phyloP scores from a whole-genome alignment of 768 basidiomycete species.

The Tubosaeta sp. region DNA sequence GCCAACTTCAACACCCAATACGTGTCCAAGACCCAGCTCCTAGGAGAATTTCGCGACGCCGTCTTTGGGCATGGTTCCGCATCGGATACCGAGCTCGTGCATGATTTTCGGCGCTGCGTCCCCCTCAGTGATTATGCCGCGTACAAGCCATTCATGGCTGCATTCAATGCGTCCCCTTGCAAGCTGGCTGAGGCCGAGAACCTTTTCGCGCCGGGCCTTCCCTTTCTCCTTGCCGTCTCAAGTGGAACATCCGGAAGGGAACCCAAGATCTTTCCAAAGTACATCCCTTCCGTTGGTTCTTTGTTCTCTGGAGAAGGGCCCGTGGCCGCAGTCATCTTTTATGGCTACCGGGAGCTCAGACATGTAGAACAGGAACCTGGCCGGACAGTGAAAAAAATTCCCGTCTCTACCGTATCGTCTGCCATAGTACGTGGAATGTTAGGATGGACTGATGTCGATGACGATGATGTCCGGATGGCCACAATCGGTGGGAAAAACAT shows the following conservation, averaged over 20 bases:
- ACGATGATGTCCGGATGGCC: conserved; percentile 1
- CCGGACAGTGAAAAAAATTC: background rate
- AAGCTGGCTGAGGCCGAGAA: conserved; percentile 5
- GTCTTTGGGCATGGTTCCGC: background rate
- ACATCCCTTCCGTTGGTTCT: background rate
- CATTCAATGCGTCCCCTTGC: conserved; percentile 7
- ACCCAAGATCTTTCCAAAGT: conserved; percentile 3
- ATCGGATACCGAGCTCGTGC: background rate
- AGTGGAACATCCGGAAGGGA: conserved; percentile 9
- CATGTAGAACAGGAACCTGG: background rate
- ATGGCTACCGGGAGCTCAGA: background rate
- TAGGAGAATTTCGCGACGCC: conserved; percentile 1
- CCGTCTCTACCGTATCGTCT: background rate
- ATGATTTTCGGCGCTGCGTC: background rate
- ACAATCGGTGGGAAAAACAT: background rate
- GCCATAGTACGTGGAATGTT: background rate
- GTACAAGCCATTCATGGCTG: conserved; percentile 8
- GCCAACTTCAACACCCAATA: conserved; percentile 4
- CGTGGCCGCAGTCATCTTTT: background rate
- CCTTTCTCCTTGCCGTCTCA: background rate
- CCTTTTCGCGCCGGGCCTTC: conserved; percentile 13
- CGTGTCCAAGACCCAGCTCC: background rate
- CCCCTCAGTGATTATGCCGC: conserved; percentile 3
- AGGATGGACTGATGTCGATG: conserved; percentile 2
- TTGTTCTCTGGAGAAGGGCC: background rate